Percentiles rank a stretch among this genome's conserved stretches.
phyloP scores from a whole-genome alignment of 805 yeast species.

The Lachancea sp. region DNA sequence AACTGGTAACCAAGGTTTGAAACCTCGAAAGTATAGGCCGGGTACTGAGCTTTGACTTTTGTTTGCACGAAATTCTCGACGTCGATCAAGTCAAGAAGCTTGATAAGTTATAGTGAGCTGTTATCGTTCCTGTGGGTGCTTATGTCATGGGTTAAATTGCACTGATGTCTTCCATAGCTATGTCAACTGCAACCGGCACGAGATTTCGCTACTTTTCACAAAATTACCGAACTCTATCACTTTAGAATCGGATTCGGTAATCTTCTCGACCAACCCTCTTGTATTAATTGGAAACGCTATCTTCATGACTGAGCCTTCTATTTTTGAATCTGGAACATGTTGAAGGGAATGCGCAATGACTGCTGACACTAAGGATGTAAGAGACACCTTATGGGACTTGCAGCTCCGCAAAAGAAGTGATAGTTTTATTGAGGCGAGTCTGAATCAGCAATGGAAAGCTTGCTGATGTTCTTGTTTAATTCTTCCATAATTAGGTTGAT shows the following conservation, averaged over 20 bases:
- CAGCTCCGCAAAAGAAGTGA: slow-evolving; percentile 15
- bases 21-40: slow-evolving; percentile 26
- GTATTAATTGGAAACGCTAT: slow-evolving; percentile 25
- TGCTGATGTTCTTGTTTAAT: too few species aligned
- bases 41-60: slow-evolving; percentile 15
- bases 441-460: too few species aligned
- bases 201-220: slow-evolving; percentile 16
- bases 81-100: slow-evolving; percentile 21
- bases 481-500: too few species aligned
- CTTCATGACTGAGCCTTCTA: slow-evolving; percentile 12
- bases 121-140: slow-evolving; percentile 6
- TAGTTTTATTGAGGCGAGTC: too few species aligned
- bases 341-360: slow-evolving; percentile 10
- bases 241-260: slow-evolving; percentile 7
- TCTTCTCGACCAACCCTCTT: slow-evolving; percentile 14
- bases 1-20: slow-evolving; percentile 26
- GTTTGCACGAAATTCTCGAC: slow-evolving; percentile 14
- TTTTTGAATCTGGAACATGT: neutral
- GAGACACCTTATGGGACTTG: slow-evolving; percentile 18
- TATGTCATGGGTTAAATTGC: slow-evolving; percentile 9
- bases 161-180: slow-evolving; percentile 19
- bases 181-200: neutral
- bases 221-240: slow-evolving; percentile 22
- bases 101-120: slow-evolving; percentile 16
- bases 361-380: slow-evolving; percentile 22